A percentile compares a stretch with the other conserved stretches of the same genome.
phyloP scores from a whole-genome alignment of 805 yeast species.

The Priceomyces medius region DNA sequence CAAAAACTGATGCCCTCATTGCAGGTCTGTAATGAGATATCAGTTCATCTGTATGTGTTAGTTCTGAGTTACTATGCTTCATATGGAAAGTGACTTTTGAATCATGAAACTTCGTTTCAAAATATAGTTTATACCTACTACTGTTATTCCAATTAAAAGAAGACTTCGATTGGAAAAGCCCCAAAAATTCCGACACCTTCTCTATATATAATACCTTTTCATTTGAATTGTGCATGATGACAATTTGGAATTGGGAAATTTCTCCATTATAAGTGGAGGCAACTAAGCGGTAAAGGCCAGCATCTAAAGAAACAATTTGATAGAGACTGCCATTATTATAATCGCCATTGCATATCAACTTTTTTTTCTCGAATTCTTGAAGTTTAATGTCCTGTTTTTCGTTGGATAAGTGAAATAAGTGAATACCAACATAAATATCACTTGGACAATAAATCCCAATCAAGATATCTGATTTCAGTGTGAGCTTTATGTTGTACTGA shows the following conservation, averaged over 20 bases:
- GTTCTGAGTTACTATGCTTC: constrained; percentile 13
- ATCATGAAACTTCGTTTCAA: constrained; percentile 21
- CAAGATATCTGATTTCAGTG: constrained; percentile 14
- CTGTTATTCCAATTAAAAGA: constrained; percentile 37
- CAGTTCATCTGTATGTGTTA: constrained; percentile 8
- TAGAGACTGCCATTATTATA: constrained; percentile 27
- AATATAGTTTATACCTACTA: constrained; percentile 37
- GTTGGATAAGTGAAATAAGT: constrained; percentile 42
- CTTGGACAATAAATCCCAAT: constrained; percentile 22
- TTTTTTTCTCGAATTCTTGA: constrained; percentile 23
- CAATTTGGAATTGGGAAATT: constrained; percentile 29
- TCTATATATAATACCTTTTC: constrained; percentile 8
- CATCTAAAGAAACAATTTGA: constrained; percentile 19
- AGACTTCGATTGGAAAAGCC: constrained; percentile 28
- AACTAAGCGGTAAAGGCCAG: constrained; percentile 45
- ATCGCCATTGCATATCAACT: constrained; percentile 33
- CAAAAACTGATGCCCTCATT: constrained; percentile 45
- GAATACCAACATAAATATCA: constrained; percentile 37
- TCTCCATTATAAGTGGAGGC: constrained; percentile 45
- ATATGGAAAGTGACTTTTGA: constrained; percentile 25
- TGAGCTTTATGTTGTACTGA: constrained; percentile 39
- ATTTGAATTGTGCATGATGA: constrained; percentile 22
- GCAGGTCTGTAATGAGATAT: constrained; percentile 43
- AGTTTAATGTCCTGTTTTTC: constrained; percentile 18
- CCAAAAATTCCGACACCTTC: constrained; percentile 28